Evolutionary conservation across 1,284 basidiomycete genomes (phyloP).

Genomic region (Pyrrhoderma noxium): DNA sequence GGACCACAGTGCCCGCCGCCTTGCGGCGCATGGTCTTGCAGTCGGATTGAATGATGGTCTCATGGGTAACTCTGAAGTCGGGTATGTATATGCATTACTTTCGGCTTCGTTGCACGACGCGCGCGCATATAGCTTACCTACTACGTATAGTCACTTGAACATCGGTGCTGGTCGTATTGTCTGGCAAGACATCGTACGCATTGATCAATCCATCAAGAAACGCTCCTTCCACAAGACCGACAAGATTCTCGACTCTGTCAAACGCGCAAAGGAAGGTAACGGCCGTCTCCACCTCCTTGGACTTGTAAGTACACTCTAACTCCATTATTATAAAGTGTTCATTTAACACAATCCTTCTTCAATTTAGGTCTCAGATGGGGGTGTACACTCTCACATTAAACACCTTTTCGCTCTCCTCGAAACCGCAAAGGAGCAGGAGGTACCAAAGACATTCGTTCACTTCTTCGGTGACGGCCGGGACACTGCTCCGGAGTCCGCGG

Average conservation of each 20-base stretch:
- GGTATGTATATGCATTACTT: conserved; percentile 43
- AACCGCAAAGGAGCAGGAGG: conserved; percentile 75
- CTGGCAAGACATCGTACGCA: conserved; percentile 92
- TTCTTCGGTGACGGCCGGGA: conserved; percentile 89
- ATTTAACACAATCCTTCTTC: not conserved
- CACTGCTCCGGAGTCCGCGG: conserved; percentile 76
- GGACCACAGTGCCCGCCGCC: conserved; percentile 62
- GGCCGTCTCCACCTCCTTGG: conserved; percentile 81
- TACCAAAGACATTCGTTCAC: conserved; percentile 83
- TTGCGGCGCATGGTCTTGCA: conserved; percentile 80
- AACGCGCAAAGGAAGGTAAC: conserved; percentile 72
- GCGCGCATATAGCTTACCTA: not conserved
- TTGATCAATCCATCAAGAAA: conserved; percentile 87
- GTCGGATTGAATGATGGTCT: conserved; percentile 86
- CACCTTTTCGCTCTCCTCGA: conserved; percentile 85
- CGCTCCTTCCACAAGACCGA: conserved; percentile 76
- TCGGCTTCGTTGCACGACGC: not conserved
- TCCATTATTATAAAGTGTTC: not conserved
- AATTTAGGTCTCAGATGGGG: conserved; percentile 76
- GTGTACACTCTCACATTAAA: conserved; percentile 88
- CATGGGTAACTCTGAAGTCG: conserved; percentile 95
- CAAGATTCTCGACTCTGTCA: conserved; percentile 62
- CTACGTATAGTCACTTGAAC: conserved; percentile 67
- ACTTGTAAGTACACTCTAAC: conserved; percentile 44
- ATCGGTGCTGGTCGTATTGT: conserved; percentile 88